phyloP scores from a whole-genome alignment of 331 rosid species.

The Malus hybrid region DNA sequence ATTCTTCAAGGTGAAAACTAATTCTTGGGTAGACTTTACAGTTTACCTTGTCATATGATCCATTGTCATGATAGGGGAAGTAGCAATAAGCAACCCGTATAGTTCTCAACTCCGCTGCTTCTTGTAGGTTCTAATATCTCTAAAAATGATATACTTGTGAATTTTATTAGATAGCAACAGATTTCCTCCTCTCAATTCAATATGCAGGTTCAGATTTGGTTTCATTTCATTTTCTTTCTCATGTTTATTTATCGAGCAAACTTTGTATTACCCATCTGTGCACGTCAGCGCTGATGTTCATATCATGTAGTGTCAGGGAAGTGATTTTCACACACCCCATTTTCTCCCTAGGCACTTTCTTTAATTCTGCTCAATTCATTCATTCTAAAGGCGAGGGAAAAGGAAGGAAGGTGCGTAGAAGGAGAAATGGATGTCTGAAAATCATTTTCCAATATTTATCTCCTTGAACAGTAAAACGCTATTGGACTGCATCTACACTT shows the following conservation, averaged over 20 bases:
- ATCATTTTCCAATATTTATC: neutral
- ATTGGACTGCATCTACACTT: neutral
- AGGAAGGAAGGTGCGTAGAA: neutral
- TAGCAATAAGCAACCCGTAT: constrained; percentile 4
- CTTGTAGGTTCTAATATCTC: constrained; percentile 2
- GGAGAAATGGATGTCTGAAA: neutral
- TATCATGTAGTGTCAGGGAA: neutral
- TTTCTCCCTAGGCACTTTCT: neutral
- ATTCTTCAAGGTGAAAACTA: constrained; percentile 27
- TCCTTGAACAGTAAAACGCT: neutral
- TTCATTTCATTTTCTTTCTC: neutral
- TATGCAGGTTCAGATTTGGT: neutral
- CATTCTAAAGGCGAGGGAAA: neutral
- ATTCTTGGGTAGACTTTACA: constrained; percentile 19
- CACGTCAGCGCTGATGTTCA: neutral
- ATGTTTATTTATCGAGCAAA: neutral
- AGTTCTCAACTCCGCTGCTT: constrained; percentile 5
- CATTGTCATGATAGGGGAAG: constrained; percentile 12
- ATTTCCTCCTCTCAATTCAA: neutral
- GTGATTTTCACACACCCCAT: neutral
- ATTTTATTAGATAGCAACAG: constrained; percentile 1
- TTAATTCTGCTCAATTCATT: neutral
- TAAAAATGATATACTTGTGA: neutral
- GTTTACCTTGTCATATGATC: neutral
- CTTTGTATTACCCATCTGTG: neutral